These are phyloP conservation scores for Trichosanthes cucumerina DNA, from an alignment of 306 rosid genomes.

Conservation along the genomic window DNA sequence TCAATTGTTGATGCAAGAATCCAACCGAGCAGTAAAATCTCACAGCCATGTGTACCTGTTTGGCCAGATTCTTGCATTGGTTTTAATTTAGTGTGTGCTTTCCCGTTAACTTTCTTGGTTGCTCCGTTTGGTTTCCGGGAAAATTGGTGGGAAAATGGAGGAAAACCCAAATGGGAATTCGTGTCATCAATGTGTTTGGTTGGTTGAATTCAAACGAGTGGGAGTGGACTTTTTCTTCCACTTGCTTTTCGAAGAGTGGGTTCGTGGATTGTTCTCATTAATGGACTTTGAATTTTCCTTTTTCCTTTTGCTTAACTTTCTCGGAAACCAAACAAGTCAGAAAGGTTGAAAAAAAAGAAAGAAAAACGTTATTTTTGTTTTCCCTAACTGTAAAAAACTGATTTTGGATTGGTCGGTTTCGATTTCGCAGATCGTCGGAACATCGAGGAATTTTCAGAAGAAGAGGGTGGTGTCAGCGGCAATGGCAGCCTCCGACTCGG, in stretches of 20 bases:
- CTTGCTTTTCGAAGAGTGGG: background rate
- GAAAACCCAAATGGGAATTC: background rate
- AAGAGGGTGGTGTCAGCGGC: constrained; percentile 21
- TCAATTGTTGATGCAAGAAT: too few species aligned
- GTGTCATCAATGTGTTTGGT: constrained; percentile 16
- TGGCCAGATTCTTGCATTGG: too few species aligned
- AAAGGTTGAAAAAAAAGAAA: background rate
- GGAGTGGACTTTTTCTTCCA: background rate
- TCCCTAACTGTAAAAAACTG: background rate
- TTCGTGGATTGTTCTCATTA: background rate
- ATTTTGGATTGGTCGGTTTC: background rate
- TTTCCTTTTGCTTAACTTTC: background rate
- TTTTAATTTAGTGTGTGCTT: too few species aligned
- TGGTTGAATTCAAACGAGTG: constrained; percentile 1
- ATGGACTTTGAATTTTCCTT: background rate
- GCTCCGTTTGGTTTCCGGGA: constrained; percentile 9
- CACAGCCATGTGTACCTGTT: too few species aligned
- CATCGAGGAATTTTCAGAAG: constrained; percentile 45
- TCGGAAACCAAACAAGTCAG: constrained; percentile 3
- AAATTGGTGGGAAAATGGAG: background rate
- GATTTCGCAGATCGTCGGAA: constrained; percentile 51
- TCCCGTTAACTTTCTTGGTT: too few species aligned
- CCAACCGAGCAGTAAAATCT: too few species aligned
- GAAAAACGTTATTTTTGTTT: background rate
- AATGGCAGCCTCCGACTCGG: constrained; percentile 60